Base-by-base conservation (phyloP, 768 basidiomycete species). In the Xerocomus potaroensis region DNA sequence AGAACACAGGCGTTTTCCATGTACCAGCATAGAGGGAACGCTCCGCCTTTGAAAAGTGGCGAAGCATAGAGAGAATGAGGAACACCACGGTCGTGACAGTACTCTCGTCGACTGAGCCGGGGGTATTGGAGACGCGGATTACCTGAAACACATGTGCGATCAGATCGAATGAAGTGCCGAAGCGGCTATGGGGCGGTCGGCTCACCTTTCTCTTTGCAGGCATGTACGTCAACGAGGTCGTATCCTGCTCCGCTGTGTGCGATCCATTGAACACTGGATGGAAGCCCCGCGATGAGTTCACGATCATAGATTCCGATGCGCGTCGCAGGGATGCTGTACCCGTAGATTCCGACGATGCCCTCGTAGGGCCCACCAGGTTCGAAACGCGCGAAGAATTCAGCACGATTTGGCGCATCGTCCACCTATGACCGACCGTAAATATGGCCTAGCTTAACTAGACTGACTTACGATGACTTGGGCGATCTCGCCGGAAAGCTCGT, bases 221-320 rank as follows among this genome's bases (percentile, higher is more conserved):
- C 84, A 10, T 70, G 68, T 10, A 91, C 80, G 58, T 92, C 84
- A 47, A 94, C 80, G 35, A 80, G 77, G 63, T 95, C 87, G 59
- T 92, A 95, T 0, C 92, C 91, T 0, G 91, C 89, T 14, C 88
- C 91, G 45, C 89, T 91, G 62, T 90, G 89, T 2, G 84, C 86
- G 60, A 93, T 88, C 83, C 85, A 91, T 62, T 81, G 80, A 41
- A 92, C 75, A 21, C 72, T 73, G 1, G 72, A 45, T 1, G 89
- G 80, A 3, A 94, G 72, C 0, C 73, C 77, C 32, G 72, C 64
- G 51, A 95, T 62, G 36, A 83, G 65, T 30, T 72, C 75, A 22
- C 64, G 61, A 54, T 83, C 77, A 42, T 75, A 79, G 18, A 71
- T 56, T 14, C 76, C 78, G 45, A 79, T 72, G 40, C 63, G 66